phyloP scores from a whole-genome alignment of 306 rosid genomes.

The Phaseolus lunatus region DNA sequence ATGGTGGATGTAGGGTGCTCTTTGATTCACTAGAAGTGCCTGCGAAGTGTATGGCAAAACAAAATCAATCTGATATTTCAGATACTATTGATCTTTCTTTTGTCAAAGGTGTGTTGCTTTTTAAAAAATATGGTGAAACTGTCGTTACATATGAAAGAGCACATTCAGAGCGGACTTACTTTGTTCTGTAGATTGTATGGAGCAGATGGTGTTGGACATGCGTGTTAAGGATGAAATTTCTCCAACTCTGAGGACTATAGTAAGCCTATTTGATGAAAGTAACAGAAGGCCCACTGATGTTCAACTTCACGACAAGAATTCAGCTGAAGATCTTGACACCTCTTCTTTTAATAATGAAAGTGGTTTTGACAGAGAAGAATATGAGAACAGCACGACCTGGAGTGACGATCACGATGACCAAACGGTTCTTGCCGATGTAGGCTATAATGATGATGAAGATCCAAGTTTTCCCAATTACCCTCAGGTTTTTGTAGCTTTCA shows the following conservation, averaged over 20 bases:
- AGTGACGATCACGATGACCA: slow-evolving; percentile 67
- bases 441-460: slow-evolving; percentile 61
- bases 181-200: slow-evolving; percentile 66
- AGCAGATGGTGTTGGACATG: slow-evolving; percentile 76
- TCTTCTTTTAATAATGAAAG: slow-evolving; percentile 54
- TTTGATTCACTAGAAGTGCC: slow-evolving; percentile 93
- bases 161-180: slow-evolving; percentile 27
- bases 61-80: slow-evolving; percentile 62
- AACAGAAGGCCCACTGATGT: slow-evolving; percentile 76
- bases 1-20: slow-evolving; percentile 85
- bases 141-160: slow-evolving; percentile 38
- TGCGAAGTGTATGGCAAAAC: slow-evolving; percentile 61
- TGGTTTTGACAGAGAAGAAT: slow-evolving; percentile 47
- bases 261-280: slow-evolving; percentile 77
- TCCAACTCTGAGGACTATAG: slow-evolving; percentile 76
- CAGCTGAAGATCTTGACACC: slow-evolving; percentile 54
- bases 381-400: slow-evolving; percentile 64
- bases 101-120: slow-evolving; percentile 73
- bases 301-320: slow-evolving; percentile 50
- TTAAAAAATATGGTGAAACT: slow-evolving; percentile 37
- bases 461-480: slow-evolving; percentile 64
- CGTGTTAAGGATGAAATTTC: slow-evolving; percentile 81
- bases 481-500: slow-evolving; percentile 61
- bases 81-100: slow-evolving; percentile 84
- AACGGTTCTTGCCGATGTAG: slow-evolving; percentile 57